These are phyloP conservation scores for Candida pseudoglaebosa DNA, from an alignment of 805 yeast species.

Conservation along the genomic window DNA sequence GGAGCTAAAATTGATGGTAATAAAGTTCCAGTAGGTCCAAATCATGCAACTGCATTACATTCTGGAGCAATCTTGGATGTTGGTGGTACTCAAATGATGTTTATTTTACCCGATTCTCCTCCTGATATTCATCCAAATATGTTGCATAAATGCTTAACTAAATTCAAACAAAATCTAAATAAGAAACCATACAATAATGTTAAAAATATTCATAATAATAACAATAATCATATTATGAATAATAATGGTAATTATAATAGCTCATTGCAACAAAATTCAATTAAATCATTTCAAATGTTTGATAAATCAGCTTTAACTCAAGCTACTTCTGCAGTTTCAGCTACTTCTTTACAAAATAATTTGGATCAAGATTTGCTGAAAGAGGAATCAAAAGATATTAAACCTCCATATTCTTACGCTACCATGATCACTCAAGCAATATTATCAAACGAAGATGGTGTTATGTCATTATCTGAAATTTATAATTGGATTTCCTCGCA, in stretches of 20 bases:
- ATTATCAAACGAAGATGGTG: slow-evolving; percentile 80
- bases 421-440: slow-evolving; percentile 98
- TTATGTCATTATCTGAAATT: slow-evolving; percentile 84
- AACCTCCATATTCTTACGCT: slow-evolving; percentile 96
- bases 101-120: slow-evolving; percentile 85
- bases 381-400: slow-evolving; percentile 88
- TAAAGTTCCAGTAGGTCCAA: slow-evolving; percentile 48
- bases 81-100: slow-evolving; percentile 99
- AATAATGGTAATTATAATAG: neutral
- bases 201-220: too few relatives aligned
- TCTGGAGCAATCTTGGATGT: slow-evolving; percentile 92
- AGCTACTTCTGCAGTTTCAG: slow-evolving; percentile 35
- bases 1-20: slow-evolving; percentile 86
- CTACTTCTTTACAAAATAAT: slow-evolving; percentile 41
- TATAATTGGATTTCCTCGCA: slow-evolving; percentile 85
- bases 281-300: slow-evolving; percentile 54
- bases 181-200: neutral
- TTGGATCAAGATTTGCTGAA: slow-evolving; percentile 67
- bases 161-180: slow-evolving; percentile 22
- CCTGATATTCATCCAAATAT: slow-evolving; percentile 60
- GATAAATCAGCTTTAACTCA: slow-evolving; percentile 38
- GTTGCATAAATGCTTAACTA: slow-evolving; percentile 33
- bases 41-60: slow-evolving; percentile 52
- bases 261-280: slow-evolving; percentile 11
- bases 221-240: too few relatives aligned